Conservation (phyloP, 75 land plant species). For the Selaginella tamariscina region DNA sequence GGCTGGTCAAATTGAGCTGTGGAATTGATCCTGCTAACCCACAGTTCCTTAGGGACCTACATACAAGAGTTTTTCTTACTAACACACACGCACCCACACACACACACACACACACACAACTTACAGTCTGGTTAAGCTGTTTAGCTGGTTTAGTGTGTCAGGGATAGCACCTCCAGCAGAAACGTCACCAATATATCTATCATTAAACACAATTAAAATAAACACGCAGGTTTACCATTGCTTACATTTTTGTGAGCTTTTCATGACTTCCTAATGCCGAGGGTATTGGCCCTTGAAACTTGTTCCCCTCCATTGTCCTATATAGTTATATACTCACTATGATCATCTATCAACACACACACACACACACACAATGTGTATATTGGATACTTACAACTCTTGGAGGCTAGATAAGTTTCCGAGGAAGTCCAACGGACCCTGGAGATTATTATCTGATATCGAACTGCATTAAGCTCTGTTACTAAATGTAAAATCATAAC, state of each 20-base stretch:
- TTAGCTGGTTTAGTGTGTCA: neutral
- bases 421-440: conserved; percentile 5
- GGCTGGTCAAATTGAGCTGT: neutral
- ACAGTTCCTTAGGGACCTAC: conserved; percentile 6
- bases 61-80: too few relatives aligned
- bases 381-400: conserved; percentile 6
- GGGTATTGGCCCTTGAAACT: neutral
- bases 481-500: neutral
- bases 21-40: neutral
- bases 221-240: too few relatives aligned
- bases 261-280: neutral
- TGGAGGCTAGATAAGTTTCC: neutral
- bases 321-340: too few relatives aligned
- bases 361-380: neutral
- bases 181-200: neutral
- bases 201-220: too few relatives aligned
- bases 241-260: conserved; percentile 1
- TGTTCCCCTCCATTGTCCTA: conserved; percentile 12
- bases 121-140: neutral
- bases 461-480: neutral
- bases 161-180: neutral
- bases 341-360: too few relatives aligned
- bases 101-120: neutral
- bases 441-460: conserved; percentile 2
- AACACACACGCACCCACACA: too few relatives aligned